Evolutionary conservation across 306 rosid genomes (phyloP), one percentile per base, ranked within the genome.

Genomic region (Cicer chorassanicum): DNA sequence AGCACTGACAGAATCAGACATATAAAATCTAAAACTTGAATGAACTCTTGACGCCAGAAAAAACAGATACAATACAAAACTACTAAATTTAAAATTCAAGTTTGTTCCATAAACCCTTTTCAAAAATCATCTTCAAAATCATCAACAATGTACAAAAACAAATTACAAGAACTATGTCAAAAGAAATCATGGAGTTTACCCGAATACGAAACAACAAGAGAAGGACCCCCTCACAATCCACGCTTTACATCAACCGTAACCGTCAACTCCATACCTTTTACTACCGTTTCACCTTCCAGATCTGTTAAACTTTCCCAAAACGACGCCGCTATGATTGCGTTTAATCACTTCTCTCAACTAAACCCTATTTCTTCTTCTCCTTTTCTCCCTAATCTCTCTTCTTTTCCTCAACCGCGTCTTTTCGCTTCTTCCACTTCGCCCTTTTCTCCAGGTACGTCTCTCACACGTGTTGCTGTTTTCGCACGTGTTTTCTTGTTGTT

Each of bases 141-240:
- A 4, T 14, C 18, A 15, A 9, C 57, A 39, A 90, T 89, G 97
- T 84, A 60, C 89, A 91, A 91, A 63, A 64, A 78, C 8, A 82
- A 73, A 72, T 57, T 91, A 15, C 94, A 91, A 68, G 92, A 84
- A 63, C 12, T 89, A 0, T 91, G 94, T 62, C 93, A 87, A 6
- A 70, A 64, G 70, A 63, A 60, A 24, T 55, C 53, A 12, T 91
- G 93, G 94, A 9, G 1, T 0, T 39, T 78, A 16, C 94, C 92
- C 0, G 80, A 70, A 3, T 91, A 91, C 78, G 1, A 44, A 11
- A 65, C 41, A 54, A 6, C 0, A 4, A 80, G 81, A 70, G 85
- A 77, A 0, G 97, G 97, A 0, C 76, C 85, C 4, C 80, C 71
- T 8, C 97, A 91, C 59, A 66, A 64, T 57, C 81, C 93, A 61